phyloP scores from a whole-genome alignment of 257 asterid species.

The Solanum bukasovii region DNA sequence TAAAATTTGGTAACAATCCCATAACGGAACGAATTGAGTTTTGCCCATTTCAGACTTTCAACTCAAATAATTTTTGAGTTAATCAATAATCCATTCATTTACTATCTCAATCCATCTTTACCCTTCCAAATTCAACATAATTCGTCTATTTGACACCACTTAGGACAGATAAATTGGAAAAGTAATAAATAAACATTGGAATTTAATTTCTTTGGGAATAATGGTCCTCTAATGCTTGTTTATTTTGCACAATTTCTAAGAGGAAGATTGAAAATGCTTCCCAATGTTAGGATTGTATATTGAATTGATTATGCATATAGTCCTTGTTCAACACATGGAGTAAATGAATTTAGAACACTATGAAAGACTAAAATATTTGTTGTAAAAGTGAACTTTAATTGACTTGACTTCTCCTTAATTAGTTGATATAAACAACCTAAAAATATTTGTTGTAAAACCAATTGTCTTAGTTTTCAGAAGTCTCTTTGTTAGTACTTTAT shows the following conservation, averaged over 20 bases:
- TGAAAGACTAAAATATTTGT: neutral
- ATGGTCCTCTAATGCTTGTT: neutral
- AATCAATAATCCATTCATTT: neutral
- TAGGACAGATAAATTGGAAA: neutral
- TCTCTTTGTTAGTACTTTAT: neutral
- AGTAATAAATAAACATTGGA: neutral
- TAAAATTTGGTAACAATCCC: neutral
- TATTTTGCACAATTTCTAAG: neutral
- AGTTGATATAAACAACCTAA: neutral
- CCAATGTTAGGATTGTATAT: neutral
- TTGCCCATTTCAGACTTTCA: accelerated
- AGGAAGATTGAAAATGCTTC: neutral
- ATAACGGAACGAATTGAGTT: neutral
- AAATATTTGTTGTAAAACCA: neutral
- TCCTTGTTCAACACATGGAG: neutral
- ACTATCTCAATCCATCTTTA: neutral
- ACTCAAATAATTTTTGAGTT: neutral
- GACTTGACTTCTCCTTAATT: neutral
- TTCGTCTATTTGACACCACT: neutral
- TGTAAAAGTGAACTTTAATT: neutral
- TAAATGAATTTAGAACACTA: neutral
- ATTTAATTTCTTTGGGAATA: neutral
- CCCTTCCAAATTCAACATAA: neutral
- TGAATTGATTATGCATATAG: neutral
- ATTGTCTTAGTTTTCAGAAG: neutral